Conservation (phyloP, 2,329 filamentous ascomycete species). For the Colletotrichum aenigma region DNA sequence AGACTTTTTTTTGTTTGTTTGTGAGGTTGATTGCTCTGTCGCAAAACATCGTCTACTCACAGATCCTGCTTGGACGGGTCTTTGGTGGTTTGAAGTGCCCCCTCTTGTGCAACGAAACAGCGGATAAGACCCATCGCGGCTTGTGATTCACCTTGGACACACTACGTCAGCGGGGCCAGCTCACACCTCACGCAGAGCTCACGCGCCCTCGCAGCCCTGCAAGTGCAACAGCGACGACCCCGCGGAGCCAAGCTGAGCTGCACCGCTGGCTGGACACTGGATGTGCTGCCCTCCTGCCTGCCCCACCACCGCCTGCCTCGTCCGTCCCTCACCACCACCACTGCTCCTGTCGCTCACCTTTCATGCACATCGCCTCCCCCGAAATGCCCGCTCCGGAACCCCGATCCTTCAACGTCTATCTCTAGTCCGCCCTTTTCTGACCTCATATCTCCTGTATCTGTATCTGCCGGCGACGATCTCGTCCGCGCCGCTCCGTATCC, state of each 20-base stretch:
- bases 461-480: not conserved
- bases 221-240: not conserved
- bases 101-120: not conserved
- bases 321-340: constrained; percentile 1
- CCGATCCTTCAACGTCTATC: not conserved
- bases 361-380: constrained; percentile 1
- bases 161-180: constrained; percentile 16
- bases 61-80: not conserved
- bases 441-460: not conserved
- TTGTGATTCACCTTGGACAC: not conserved
- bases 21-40: not conserved
- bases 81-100: not conserved
- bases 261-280: not conserved
- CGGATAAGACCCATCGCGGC: not conserved
- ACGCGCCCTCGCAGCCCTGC: not conserved
- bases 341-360: not conserved
- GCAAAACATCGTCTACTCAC: not conserved
- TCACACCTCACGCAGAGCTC: not conserved
- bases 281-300: not conserved
- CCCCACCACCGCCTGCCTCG: constrained; percentile 9
- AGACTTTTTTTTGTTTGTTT: not conserved
- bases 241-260: constrained; percentile 4
- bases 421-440: not conserved
- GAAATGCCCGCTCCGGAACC: constrained; percentile 8
- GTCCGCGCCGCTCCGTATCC: not conserved